Percentiles rank a stretch among this genome's conserved stretches.
These are phyloP conservation scores for Penicillium brevicompactum DNA, from an alignment of 2,329 filamentous ascomycete species.

Conservation along the genomic window DNA sequence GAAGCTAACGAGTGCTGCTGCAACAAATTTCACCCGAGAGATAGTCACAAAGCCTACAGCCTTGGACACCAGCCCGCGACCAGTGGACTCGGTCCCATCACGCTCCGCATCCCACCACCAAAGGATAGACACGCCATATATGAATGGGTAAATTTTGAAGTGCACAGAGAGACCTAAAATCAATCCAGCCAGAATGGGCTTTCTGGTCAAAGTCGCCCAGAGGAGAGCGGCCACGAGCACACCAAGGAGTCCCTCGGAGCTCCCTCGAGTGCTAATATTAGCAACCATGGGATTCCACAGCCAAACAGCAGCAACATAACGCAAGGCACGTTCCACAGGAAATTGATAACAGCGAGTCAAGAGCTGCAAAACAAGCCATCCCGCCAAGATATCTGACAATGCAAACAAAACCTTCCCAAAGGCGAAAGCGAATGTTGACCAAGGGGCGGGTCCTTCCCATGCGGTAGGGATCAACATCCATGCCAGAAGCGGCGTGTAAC, in stretches of 20 bases:
- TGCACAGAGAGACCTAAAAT: slow-evolving; percentile 84
- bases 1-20: slow-evolving; percentile 73
- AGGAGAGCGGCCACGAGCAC: slow-evolving; percentile 80
- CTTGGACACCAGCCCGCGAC: slow-evolving; percentile 13
- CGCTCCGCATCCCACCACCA: slow-evolving; percentile 44
- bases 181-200: slow-evolving; percentile 67
- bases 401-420: slow-evolving; percentile 90
- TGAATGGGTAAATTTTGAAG: slow-evolving; percentile 98
- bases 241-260: slow-evolving; percentile 86
- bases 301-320: slow-evolving; percentile 80
- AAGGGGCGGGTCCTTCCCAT: slow-evolving; percentile 42
- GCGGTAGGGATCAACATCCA: slow-evolving; percentile 87
- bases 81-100: slow-evolving; percentile 12
- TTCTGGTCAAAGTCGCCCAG: slow-evolving; percentile 72
- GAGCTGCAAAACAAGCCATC: slow-evolving; percentile 70
- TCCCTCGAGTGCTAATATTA: slow-evolving; percentile 91
- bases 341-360: slow-evolving; percentile 53
- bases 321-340: slow-evolving; percentile 60
- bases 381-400: slow-evolving; percentile 77
- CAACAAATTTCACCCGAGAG: slow-evolving; percentile 39
- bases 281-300: slow-evolving; percentile 97
- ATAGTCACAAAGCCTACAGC: slow-evolving; percentile 41
- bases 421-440: slow-evolving; percentile 55
- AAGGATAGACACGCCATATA: slow-evolving; percentile 71
- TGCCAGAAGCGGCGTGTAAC: slow-evolving; percentile 91